Evolutionary conservation across 2,329 filamentous ascomycete genomes (phyloP).

Genomic region (Fusarium sp.): DNA sequence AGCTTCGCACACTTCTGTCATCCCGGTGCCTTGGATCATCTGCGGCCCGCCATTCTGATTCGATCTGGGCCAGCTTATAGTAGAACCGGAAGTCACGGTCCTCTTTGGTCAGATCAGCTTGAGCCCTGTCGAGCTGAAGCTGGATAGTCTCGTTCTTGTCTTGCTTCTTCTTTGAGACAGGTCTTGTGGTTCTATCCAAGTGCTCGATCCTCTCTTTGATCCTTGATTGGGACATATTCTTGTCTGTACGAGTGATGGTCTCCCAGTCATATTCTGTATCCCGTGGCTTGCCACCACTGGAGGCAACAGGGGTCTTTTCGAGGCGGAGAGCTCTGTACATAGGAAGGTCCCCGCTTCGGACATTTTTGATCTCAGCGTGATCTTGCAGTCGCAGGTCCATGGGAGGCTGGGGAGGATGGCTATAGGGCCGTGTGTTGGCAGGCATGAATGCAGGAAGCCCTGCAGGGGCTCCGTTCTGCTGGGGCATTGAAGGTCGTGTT

Average conservation of each 20-base stretch:
- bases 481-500: not conserved
- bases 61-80: slow-evolving; percentile 56
- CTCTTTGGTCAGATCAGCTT: slow-evolving; percentile 44
- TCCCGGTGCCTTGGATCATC: slow-evolving; percentile 32
- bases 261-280: slow-evolving; percentile 52
- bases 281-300: slow-evolving; percentile 50
- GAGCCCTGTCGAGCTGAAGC: slow-evolving; percentile 53
- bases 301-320: slow-evolving; percentile 48
- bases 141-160: slow-evolving; percentile 49
- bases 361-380: slow-evolving; percentile 45
- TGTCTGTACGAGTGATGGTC: slow-evolving; percentile 45
- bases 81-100: slow-evolving; percentile 52
- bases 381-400: slow-evolving; percentile 27
- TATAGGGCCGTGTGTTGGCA: not conserved
- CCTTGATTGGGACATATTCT: slow-evolving; percentile 50
- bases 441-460: slow-evolving; percentile 9
- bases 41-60: slow-evolving; percentile 49
- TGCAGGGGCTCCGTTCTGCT: not conserved
- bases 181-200: slow-evolving; percentile 47
- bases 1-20: slow-evolving; percentile 31
- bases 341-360: slow-evolving; percentile 49
- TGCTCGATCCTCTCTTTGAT: slow-evolving; percentile 49
- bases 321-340: slow-evolving; percentile 54
- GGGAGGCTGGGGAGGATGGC: slow-evolving; percentile 25
- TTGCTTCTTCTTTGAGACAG: slow-evolving; percentile 51